A percentile compares a stretch with the other conserved stretches of the same genome.
These are phyloP conservation scores for Boechera stricta DNA, from an alignment of 345 rosid species.

Conservation along the genomic window DNA sequence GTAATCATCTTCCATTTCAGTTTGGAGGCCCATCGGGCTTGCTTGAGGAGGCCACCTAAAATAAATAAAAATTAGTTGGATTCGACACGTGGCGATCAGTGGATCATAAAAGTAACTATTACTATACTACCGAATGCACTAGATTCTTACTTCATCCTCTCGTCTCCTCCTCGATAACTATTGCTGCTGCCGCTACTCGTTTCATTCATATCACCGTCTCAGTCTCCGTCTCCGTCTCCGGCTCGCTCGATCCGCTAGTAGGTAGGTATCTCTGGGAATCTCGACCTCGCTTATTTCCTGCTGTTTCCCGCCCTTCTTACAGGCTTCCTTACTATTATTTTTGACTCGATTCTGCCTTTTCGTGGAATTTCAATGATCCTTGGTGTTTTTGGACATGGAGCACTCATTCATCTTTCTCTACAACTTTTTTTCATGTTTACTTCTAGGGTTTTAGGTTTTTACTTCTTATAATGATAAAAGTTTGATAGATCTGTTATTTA, in stretches of 20 bases:
- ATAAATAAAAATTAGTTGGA: background rate
- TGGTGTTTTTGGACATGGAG: background rate
- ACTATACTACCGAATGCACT: background rate
- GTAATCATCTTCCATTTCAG: constrained; percentile 47
- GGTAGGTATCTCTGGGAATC: constrained; percentile 23
- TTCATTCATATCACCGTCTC: background rate
- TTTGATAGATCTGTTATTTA: constrained; percentile 11
- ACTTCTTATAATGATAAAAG: background rate
- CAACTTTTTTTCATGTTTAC: background rate
- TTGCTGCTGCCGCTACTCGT: constrained; percentile 1
- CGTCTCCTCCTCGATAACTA: background rate
- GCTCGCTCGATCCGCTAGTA: background rate
- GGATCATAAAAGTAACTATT: background rate
- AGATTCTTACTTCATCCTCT: background rate
- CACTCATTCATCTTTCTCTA: background rate
- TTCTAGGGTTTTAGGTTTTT: constrained; percentile 9
- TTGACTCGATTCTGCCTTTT: background rate
- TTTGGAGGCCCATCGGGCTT: constrained; percentile 40
- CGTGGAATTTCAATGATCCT: too few relatives aligned
- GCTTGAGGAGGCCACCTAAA: background rate
- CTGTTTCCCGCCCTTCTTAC: background rate
- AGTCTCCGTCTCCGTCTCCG: constrained; percentile 1
- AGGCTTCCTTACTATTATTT: background rate
- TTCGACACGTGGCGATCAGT: constrained; percentile 25
- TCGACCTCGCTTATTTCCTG: background rate